Base-by-base conservation (phyloP, 2,329 filamentous ascomycete species). In the Bretziella fagacearum region DNA sequence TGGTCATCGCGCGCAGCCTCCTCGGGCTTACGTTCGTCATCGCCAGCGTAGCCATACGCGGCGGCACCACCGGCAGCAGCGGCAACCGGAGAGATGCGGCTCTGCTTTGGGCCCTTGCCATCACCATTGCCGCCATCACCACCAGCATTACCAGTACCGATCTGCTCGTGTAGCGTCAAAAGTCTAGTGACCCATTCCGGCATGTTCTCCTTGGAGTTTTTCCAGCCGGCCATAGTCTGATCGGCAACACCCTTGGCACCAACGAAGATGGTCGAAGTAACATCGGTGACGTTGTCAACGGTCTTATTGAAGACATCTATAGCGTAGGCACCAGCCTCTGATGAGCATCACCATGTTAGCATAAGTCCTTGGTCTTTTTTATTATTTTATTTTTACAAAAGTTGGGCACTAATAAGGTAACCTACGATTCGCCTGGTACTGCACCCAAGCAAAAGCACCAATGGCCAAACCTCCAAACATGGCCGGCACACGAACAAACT, bases 381-480 rank as follows among this genome's bases (percentile, higher is more conserved):
- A 44, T 13, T 25, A 15, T 20, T 25, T 42, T 11, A 43, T 26
- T 11, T 35, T 35, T 22, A n/a, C 30, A 17, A 3, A 7, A 33
- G 2, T 45, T 29, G 33, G 33, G 15, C 36, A 40, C 27, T 39
- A 7, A 43, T 17, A 11, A 33, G n/a, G 17, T 13, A 39, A 72
- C 82, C 53, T 72, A 87, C 83, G 83, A 48, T 80, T 78, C 53
- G 91, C 89, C 63, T 98, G 91, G 60, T 98, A 96, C 60, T 98
- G 91, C 42, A 98, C 66, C 72, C 94, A 98, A 22, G 86, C 86
- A 50, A 93, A 66, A 2, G 83, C 84, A 11, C 84, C 87, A 54
- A 98, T 74, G 57, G 86, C 84, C 40, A 87, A 74, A 35, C 85
- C 86, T 35, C 89, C 91, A 57, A 94, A 87, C 66, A 95, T 81